These are phyloP conservation scores for Apiospora koreana DNA, from an alignment of 2,329 filamentous ascomycete species.

Conservation along the genomic window DNA sequence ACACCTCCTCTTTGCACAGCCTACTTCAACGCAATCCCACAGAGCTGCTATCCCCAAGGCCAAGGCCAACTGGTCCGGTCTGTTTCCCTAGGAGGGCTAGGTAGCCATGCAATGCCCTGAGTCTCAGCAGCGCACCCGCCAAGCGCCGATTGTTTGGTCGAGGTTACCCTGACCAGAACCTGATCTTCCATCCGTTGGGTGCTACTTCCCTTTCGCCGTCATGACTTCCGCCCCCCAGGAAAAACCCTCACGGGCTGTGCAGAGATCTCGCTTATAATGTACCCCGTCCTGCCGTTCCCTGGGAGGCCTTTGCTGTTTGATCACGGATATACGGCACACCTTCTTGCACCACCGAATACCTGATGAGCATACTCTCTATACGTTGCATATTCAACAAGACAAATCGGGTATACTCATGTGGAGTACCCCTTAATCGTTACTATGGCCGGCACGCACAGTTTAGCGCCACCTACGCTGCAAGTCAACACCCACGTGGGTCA, in stretches of 20 bases:
- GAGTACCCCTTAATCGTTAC: not conserved
- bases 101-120: not conserved
- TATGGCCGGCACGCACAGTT: constrained; percentile 11
- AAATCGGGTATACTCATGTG: not conserved
- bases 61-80: not conserved
- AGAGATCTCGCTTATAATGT: not conserved
- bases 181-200: not conserved
- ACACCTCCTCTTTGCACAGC: constrained; percentile 8
- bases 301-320: not conserved
- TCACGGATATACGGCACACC: constrained; percentile 3
- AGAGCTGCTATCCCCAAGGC: not conserved
- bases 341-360: not conserved
- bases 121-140: constrained; percentile 1
- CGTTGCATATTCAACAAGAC: not conserved
- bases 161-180: not conserved
- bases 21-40: not conserved
- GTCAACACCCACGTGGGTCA: constrained; percentile 29
- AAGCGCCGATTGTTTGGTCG: not conserved
- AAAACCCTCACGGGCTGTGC: not conserved
- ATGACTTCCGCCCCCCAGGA: not conserved
- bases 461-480: constrained; percentile 29
- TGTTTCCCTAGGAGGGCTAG: not conserved
- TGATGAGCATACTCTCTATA: not conserved
- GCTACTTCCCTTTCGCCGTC: not conserved
- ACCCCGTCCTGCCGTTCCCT: not conserved